Evolutionary conservation across 2,329 filamentous ascomycete genomes (phyloP).

Genomic region (Ambrosiella xylebori): DNA sequence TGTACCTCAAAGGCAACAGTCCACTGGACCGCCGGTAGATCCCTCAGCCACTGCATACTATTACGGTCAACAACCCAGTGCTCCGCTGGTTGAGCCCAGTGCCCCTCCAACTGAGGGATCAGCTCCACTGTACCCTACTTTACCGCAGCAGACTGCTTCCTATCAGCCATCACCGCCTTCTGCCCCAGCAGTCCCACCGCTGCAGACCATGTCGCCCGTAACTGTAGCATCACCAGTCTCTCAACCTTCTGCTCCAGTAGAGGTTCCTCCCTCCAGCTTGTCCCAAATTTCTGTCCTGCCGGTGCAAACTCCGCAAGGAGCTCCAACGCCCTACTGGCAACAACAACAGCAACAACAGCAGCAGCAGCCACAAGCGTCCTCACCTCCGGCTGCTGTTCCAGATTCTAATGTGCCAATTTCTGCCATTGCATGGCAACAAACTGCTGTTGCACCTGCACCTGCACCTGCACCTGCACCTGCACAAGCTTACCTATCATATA

Average conservation of each 20-base stretch:
- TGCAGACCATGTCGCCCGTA: constrained; percentile 7
- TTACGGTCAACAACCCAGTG: constrained; percentile 17
- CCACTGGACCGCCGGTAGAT: constrained; percentile 24
- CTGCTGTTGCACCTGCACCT: constrained; percentile 16
- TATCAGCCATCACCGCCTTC: not conserved
- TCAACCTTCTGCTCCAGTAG: constrained; percentile 4
- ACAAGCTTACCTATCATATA: constrained; percentile 25
- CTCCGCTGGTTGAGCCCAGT: constrained; percentile 8
- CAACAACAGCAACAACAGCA: constrained; percentile 15
- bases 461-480: constrained; percentile 18
- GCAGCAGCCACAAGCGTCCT: not conserved
- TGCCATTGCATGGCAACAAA: constrained; percentile 6
- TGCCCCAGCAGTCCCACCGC: not conserved
- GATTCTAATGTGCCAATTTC: constrained; percentile 17
- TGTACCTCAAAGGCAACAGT: constrained; percentile 13
- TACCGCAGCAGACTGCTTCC: constrained; percentile 22
- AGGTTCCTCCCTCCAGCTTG: constrained; percentile 4
- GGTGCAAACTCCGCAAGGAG: constrained; percentile 14
- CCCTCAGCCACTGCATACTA: constrained; percentile 42
- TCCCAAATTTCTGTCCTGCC: constrained; percentile 16
- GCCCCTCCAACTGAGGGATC: constrained; percentile 25
- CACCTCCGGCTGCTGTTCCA: not conserved
- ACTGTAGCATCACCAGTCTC: constrained; percentile 4
- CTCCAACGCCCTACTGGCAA: constrained; percentile 8
- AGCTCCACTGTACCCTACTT: constrained; percentile 35